phyloP scores from a whole-genome alignment of 2,329 filamentous ascomycete genomes.

The Cadophora sp. region DNA sequence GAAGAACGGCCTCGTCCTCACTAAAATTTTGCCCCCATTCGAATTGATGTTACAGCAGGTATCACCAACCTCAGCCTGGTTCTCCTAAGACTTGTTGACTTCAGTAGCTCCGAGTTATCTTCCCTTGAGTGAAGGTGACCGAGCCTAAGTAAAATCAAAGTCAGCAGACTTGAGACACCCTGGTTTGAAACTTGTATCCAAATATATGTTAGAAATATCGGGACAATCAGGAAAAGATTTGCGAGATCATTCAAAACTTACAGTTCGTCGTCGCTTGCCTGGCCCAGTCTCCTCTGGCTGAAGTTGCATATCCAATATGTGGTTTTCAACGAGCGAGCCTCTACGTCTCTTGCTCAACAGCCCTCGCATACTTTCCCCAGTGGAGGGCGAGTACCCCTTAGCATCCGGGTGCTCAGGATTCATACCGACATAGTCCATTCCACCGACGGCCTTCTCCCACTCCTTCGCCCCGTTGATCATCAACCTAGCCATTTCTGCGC shows the following conservation, averaged over 20 bases:
- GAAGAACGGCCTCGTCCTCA: too few relatives aligned
- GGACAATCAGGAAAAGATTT: too few relatives aligned
- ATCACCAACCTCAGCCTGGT: too few relatives aligned
- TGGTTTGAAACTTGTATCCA: not conserved
- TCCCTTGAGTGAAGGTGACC: too few relatives aligned
- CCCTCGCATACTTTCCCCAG: too few relatives aligned
- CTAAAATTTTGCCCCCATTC: too few relatives aligned
- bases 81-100: too few relatives aligned
- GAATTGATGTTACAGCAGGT: too few relatives aligned
- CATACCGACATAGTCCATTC: not conserved
- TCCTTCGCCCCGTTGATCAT: not conserved
- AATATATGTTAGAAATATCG: not conserved
- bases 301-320: not conserved
- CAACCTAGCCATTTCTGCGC: not conserved
- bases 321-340: not conserved
- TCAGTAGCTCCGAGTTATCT: too few relatives aligned
- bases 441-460: not conserved
- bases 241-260: not conserved
- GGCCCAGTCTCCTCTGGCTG: not conserved
- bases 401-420: not conserved
- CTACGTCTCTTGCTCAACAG: not conserved
- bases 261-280: not conserved
- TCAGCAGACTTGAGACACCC: too few relatives aligned
- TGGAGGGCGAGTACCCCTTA: too few relatives aligned
- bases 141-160: too few relatives aligned